Percentiles rank a stretch among this genome's conserved stretches.
Evolutionary conservation across 306 rosid species (phyloP).

Genomic region (Lagenaria siceraria): DNA sequence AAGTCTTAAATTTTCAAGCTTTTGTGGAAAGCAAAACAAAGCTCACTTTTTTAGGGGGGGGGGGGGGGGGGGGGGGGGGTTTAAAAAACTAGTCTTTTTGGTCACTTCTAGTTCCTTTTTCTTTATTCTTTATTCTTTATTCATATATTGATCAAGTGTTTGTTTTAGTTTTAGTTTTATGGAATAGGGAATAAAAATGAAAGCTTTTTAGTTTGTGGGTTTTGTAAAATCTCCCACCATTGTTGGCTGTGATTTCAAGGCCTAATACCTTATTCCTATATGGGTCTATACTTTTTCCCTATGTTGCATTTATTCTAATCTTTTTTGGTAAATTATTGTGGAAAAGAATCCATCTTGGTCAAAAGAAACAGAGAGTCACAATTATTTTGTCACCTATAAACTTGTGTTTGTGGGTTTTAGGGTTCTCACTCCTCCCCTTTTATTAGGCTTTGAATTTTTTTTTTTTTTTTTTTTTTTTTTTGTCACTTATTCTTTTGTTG

Average conservation of each 20-base stretch:
- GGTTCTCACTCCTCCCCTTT: not conserved
- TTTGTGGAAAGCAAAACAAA: not conserved
- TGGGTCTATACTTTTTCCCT: not conserved
- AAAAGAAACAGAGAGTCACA: not conserved
- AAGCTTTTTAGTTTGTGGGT: conserved; percentile 3
- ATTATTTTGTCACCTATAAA: conserved; percentile 5
- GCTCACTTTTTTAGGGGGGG: not conserved
- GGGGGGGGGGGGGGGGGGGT: not conserved
- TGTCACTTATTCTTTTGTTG: not conserved
- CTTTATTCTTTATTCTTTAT: conserved; percentile 6
- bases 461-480: not conserved
- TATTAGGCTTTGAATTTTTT: not conserved
- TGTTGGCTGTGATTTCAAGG: not conserved
- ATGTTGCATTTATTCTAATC: conserved; percentile 5
- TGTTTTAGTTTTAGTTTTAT: not conserved
- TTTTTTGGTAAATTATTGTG: conserved; percentile 4
- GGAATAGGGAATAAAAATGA: conserved; percentile 9
- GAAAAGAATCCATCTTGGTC: conserved; percentile 4
- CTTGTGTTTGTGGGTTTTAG: not conserved
- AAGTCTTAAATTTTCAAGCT: not conserved
- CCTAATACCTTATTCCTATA: not conserved
- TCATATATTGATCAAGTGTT: not conserved
- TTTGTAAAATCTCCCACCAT: conserved; percentile 4
- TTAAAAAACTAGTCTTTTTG: not conserved
- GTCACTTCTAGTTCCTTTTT: not conserved